Evolutionary conservation across 768 basidiomycete species (phyloP), one percentile per base, ranked within the genome.

Genomic region (Cystobasidium tubakii): DNA sequence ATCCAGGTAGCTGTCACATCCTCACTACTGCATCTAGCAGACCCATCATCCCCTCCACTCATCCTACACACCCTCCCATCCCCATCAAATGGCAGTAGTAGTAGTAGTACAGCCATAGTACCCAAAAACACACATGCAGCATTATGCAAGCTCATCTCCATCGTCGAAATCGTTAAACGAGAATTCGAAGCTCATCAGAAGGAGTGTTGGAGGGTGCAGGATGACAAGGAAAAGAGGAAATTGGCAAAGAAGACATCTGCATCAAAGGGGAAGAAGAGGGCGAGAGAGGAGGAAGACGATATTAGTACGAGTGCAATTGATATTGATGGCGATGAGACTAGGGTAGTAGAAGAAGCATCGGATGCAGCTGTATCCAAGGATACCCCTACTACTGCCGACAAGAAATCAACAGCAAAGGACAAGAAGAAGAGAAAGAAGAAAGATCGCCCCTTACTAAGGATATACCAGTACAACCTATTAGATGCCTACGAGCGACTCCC

Each of bases 81-180:
- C 10, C 19, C 54, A 44, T 57, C 69, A 39, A 39, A 6, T 15
- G 7, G 15, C 6, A 39, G 39, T 39, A 39, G 15, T 23, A 2
- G 23, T 31, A 31, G 1, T 13, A 21, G 3, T 12, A 21, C n/a
- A 17, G 10, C 66, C 4, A 36, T 31, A 12, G 21, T 53, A 2
- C 44, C 46, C 29, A 71, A 71, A 36, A 39, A 53, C 53, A 60
- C n/a, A 3, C 69, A 71, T 55, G 69, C 69, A 10, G 34, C 10
- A 7, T 34, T 74, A 27, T 39, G 66, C 34, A 74, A 74, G 50
- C 73, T 74, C 29, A 70, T 74, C n/a, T 62, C 53, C 1, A 55
- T 74, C 43, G 73, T 74, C 15, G 73, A 74, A 62, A 74, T 74
- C 71, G 36, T 74, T 34, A 74, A 74, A 44, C 39, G 73, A 36